Conservation (phyloP, 2,329 filamentous ascomycete genomes). For the Hypoxylon sp. region DNA sequence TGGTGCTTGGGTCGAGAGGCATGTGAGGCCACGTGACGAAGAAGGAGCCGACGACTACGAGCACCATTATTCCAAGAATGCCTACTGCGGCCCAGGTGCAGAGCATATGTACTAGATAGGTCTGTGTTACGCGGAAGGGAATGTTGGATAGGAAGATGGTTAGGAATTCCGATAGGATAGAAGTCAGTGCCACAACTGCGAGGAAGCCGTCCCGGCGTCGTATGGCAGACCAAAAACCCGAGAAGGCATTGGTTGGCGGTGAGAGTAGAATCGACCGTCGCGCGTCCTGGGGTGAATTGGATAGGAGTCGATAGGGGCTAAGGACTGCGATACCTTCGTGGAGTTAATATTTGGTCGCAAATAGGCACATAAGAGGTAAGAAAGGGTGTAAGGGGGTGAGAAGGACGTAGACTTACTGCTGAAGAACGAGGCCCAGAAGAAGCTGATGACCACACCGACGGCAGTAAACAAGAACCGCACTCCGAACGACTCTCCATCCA, state of each 20-base stretch:
- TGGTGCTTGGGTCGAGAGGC: constrained; percentile 56
- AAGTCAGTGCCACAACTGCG: constrained; percentile 52
- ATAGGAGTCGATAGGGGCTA: constrained; percentile 57
- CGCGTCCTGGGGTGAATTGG: constrained; percentile 48
- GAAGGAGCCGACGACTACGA: constrained; percentile 55
- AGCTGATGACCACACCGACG: constrained; percentile 57
- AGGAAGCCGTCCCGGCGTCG: constrained; percentile 54
- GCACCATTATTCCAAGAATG: constrained; percentile 57
- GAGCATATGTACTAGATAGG: constrained; percentile 52
- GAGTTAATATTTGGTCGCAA: constrained; percentile 14
- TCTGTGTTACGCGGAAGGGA: constrained; percentile 57
- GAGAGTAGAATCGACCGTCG: constrained; percentile 55
- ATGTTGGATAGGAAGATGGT: constrained; percentile 59
- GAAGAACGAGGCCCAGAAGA: constrained; percentile 59
- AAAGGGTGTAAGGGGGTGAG: too few relatives aligned
- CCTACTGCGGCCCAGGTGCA: constrained; percentile 55
- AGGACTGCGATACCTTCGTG: constrained; percentile 55
- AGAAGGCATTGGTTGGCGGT: constrained; percentile 41
- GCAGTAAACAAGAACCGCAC: constrained; percentile 59
- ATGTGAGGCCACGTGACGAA: constrained; percentile 56
- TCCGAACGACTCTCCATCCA: constrained; percentile 58
- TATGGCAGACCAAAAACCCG: constrained; percentile 54
- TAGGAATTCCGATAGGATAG: constrained; percentile 57
- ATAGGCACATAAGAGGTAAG: too few relatives aligned
- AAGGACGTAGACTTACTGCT: constrained; percentile 50